These are phyloP conservation scores for Solanum aculeatissimum DNA, from an alignment of 305 asterid genomes.

Conservation along the genomic window DNA sequence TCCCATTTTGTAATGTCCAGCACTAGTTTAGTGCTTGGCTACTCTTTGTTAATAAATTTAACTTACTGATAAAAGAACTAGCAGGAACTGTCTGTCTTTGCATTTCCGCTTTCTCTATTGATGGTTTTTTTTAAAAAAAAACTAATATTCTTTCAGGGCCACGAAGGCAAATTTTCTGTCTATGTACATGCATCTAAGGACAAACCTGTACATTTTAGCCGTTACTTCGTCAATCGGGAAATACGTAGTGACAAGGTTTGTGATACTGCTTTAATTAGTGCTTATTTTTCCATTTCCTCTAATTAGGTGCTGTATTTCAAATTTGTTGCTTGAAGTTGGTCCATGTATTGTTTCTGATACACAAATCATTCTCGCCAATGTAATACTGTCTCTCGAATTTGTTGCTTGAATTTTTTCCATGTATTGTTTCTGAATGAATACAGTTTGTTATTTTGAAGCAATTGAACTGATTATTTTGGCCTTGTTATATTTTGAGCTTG, in stretches of 20 bases:
- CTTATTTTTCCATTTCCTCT: not conserved
- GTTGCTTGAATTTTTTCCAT: not conserved
- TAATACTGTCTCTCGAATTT: not conserved
- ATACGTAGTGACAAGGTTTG: constrained; percentile 86
- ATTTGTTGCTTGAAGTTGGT: not conserved
- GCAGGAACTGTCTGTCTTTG: not conserved
- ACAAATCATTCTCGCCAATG: not conserved
- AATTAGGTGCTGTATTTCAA: not conserved
- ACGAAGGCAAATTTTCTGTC: constrained; percentile 90
- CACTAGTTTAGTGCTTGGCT: not conserved
- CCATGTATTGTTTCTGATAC: not conserved
- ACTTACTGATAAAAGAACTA: not conserved
- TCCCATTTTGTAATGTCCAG: not conserved
- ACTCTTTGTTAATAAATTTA: not conserved
- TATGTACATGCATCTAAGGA: constrained; percentile 94
- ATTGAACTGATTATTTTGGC: not conserved
- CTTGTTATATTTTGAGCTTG: not conserved
- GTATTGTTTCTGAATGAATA: not conserved
- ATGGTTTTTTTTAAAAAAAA: not conserved
- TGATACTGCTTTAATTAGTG: not conserved
- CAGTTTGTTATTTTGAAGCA: not conserved
- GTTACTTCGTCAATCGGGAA: constrained; percentile 83
- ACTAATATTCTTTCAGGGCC: constrained; percentile 46
- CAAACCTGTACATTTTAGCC: constrained; percentile 93
- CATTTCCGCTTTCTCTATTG: not conserved